phyloP scores from a whole-genome alignment of 78 protist species.

The Dictyostelium intermedium region DNA sequence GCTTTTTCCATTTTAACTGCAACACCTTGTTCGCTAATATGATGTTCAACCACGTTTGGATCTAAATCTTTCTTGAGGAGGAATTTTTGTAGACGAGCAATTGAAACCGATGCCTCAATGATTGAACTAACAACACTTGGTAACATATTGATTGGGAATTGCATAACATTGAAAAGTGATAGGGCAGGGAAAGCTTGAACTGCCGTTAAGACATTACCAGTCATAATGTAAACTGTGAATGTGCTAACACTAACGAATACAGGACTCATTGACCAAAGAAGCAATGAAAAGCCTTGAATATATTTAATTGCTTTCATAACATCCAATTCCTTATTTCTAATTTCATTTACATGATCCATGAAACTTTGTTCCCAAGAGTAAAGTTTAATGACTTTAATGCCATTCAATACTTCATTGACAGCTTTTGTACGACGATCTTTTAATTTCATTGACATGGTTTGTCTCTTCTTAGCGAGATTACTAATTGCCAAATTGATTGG shows the following conservation, averaged over 20 bases:
- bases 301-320: slow-evolving; percentile 4
- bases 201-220: slow-evolving; percentile 82
- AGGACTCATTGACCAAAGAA: slow-evolving; percentile 85
- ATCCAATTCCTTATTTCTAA: slow-evolving; percentile 37
- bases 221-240: slow-evolving; percentile 71
- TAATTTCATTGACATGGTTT: slow-evolving; percentile 51
- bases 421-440: slow-evolving; percentile 76
- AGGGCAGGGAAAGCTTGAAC: slow-evolving; percentile 90
- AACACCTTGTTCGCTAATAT: background rate
- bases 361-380: slow-evolving; percentile 89
- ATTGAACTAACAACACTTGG: slow-evolving; percentile 79
- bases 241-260: slow-evolving; percentile 82
- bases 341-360: slow-evolving; percentile 29
- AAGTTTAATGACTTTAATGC: slow-evolving; percentile 88
- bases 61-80: slow-evolving; percentile 59
- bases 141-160: slow-evolving; percentile 90
- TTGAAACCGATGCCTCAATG: slow-evolving; percentile 87
- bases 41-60: slow-evolving; percentile 54
- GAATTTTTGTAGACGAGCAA: slow-evolving; percentile 83
- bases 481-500: slow-evolving; percentile 65
- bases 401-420: slow-evolving; percentile 83
- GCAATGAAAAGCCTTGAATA: slow-evolving; percentile 45
- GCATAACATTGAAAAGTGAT: slow-evolving; percentile 89
- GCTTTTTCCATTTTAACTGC: slow-evolving; percentile 25
- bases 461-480: slow-evolving; percentile 36